phyloP scores from a whole-genome alignment of 2,329 filamentous ascomycete genomes.

The Fusarium torulosum region DNA sequence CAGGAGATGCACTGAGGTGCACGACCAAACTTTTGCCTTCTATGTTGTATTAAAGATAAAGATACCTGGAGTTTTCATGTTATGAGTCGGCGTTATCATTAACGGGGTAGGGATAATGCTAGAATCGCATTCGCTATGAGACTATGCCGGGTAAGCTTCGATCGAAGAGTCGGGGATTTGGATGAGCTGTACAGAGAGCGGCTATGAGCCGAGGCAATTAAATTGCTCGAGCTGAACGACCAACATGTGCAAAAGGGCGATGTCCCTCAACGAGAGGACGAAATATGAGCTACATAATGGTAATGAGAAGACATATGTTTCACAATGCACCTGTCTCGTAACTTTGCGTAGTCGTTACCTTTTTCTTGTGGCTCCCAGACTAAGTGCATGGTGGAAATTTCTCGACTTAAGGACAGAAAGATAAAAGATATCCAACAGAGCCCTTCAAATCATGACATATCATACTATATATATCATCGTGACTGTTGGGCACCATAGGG shows the following conservation, averaged over 20 bases:
- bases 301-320: constrained; percentile 44
- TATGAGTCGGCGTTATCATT: constrained; percentile 45
- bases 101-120: constrained; percentile 38
- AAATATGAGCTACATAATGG: constrained; percentile 44
- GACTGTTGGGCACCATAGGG: not conserved
- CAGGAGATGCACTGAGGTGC: constrained; percentile 45
- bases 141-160: constrained; percentile 35
- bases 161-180: constrained; percentile 29
- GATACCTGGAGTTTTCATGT: constrained; percentile 45
- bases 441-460: not conserved
- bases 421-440: not conserved
- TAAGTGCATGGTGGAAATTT: not conserved
- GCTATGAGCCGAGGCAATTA: constrained; percentile 6
- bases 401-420: not conserved
- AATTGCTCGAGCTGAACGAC: constrained; percentile 10
- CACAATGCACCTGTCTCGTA: constrained; percentile 2
- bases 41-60: constrained; percentile 44
- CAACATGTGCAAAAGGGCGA: constrained; percentile 12
- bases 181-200: constrained; percentile 15
- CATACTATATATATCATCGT: not conserved
- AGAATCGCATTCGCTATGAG: constrained; percentile 45
- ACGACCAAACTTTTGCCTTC: constrained; percentile 31
- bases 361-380: not conserved
- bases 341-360: not conserved
- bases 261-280: constrained; percentile 28